Evolutionary conservation across 345 rosid species (phyloP), one percentile per base, ranked within the genome.

Genomic region (Bruguiera parviflora): DNA sequence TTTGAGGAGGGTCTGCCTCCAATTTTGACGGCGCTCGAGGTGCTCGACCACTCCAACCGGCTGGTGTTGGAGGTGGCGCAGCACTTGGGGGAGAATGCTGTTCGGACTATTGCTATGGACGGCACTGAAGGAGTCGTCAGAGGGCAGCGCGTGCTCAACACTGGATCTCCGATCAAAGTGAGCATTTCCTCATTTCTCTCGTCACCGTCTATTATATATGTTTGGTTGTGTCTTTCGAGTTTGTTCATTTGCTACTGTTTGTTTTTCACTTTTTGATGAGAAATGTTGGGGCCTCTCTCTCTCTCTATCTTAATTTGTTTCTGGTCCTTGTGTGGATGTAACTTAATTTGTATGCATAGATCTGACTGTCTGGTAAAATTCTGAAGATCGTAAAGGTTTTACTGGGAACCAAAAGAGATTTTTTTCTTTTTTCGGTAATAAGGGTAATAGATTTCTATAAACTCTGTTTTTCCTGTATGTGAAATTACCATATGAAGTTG

Each of bases 81-180:
- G 84, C 99, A 92, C 33, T 81, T 95, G 90, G 99, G 99, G 2
- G 96, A 84, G 84, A 84, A 73, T 66, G 76, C 82, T n/a, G 96
- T 94, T 5, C 79, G 98, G 81, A 91, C 97, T 35, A 92, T 95
- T 66, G 99, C 97, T 67, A 92, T 95, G 97, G 97, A 92, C 74
- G 97, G 89, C 37, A 89, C 97, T 24, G 96, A 92, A 43, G 97
- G 97, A 16, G 78, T 95, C 2, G 92, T 89, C 18, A 80, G 97
- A 69, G 97, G 99, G 11, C 84, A 88, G 72, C 85, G 76, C 43
- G 96, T 95, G 58, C 90, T 95, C 63, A 92, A 95, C 66, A 92
- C 96, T 2, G 97, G 97, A 0, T 89, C 96, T 70, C 96, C 99
- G 27, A 95, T 94, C 80, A 94, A 91, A 53, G 97, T 94, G 80